These are phyloP conservation scores for Aspergillus unguis DNA, from an alignment of 2,329 filamentous ascomycete species.

Conservation along the genomic window DNA sequence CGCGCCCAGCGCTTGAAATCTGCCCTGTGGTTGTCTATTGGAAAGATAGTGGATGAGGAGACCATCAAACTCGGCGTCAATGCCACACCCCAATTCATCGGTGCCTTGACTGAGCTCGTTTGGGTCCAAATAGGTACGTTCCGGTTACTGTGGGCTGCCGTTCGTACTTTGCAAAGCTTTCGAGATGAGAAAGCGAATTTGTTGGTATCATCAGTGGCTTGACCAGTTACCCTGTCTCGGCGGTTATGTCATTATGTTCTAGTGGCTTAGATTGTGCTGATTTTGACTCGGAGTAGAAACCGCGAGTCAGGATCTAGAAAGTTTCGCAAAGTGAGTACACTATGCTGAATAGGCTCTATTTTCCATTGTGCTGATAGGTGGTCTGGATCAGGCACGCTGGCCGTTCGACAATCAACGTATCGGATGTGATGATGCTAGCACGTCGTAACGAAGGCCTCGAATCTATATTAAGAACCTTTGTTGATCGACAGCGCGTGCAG, in stretches of 20 bases:
- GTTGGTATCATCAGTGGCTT: no score
- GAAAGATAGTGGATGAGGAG: constrained; percentile 85
- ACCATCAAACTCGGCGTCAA: constrained; percentile 70
- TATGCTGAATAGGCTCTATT: background rate
- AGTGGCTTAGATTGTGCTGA: background rate
- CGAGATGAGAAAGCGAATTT: no score
- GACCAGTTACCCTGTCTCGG: no score
- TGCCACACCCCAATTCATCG: constrained; percentile 88
- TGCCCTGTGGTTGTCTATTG: constrained; percentile 78
- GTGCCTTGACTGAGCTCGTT: constrained; percentile 77
- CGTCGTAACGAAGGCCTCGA: constrained; percentile 83
- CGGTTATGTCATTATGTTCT: constrained; percentile 9
- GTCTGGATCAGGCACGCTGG: constrained; percentile 69
- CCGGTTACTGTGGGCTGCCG: background rate
- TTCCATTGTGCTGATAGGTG: constrained; percentile 1
- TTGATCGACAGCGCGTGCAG: constrained; percentile 31
- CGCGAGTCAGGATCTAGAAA: constrained; percentile 59
- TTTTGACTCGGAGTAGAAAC: constrained; percentile 41
- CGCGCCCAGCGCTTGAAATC: constrained; percentile 70
- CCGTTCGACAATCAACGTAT: constrained; percentile 72
- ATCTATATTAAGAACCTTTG: constrained; percentile 58
- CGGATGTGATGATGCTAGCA: constrained; percentile 84
- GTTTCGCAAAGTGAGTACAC: constrained; percentile 53
- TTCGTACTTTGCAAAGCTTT: background rate
- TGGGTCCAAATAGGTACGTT: constrained; percentile 76